Base-by-base conservation (phyloP, 2,329 filamentous ascomycete species). In the Fusarium praegraminearum region DNA sequence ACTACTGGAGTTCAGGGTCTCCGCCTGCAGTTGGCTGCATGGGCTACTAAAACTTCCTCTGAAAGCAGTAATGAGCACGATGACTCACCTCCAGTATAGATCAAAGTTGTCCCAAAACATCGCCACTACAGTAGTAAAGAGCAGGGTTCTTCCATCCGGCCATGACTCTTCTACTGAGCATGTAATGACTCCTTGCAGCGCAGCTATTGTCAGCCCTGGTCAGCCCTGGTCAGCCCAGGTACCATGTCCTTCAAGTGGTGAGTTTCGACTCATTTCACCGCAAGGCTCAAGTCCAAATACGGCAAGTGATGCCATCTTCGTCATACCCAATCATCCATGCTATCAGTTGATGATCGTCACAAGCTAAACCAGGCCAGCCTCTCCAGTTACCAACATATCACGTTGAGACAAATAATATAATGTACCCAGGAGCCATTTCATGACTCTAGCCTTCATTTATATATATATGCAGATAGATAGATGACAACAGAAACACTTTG, bases 231-330 rank as follows among this genome's bases (percentile, higher is more conserved):
- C 38, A 30, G 28, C 11, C 36, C 12, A 35, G 33, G 18, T 40
- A 36, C 18, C 16, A 20, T 28, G 52, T 47, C n/a, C 20, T 38
- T 20, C 30, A 30, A 22, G 7, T 35, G 12, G 44, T 44, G 26
- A 41, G 13, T 62, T 72, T 73, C 69, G 71, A 73, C 71, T 73
- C 71, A 73, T 73, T 41, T 46, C 53, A 57, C 55, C 45, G 70
- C 55, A 38, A 55, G 33, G 33, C 49, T 20, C 18, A 51, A 40
- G 46, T 52, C 62, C 71, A 57, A 65, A 72, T 63, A 44, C 47
- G 66, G 71, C 43, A 73, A 65, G 54, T 65, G 55, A 61, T 51
- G 30, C 20, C 35, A 52, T 43, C 30, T 55, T 46, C 22, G 41
- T 52, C 45, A 57, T 51, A 28, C 22, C 40, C 8, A 22, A 43